A percentile compares a stretch with the other conserved stretches of the same genome.
Conservation (phyloP, 495 filamentous ascomycete species). For the Aspergillus sclerotioniger region DNA sequence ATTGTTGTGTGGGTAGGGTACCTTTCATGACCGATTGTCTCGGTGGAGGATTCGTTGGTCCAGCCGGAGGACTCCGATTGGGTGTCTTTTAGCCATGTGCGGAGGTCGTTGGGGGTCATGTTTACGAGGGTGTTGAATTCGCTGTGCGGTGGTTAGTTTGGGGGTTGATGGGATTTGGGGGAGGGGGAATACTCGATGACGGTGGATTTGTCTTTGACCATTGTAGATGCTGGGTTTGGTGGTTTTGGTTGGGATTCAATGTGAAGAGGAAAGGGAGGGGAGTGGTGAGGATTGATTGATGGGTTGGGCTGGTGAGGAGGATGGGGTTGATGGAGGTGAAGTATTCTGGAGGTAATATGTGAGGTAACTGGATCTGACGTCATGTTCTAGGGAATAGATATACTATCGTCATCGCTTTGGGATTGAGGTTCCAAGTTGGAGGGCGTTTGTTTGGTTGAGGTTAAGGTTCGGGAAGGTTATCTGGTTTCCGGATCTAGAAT, state of each 20-base stretch:
- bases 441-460: not conserved
- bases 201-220: slow-evolving; percentile 58
- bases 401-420: not conserved
- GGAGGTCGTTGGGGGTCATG: slow-evolving; percentile 60
- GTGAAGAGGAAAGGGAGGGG: not conserved
- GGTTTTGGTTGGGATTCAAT: not conserved
- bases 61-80: slow-evolving; percentile 57
- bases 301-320: not conserved
- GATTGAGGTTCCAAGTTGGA: not conserved
- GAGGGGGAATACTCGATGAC: slow-evolving; percentile 45
- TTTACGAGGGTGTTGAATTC: slow-evolving; percentile 71
- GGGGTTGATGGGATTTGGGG: slow-evolving; percentile 15
- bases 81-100: slow-evolving; percentile 58
- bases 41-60: slow-evolving; percentile 56
- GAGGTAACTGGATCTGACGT: not conserved
- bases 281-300: not conserved
- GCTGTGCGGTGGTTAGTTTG: slow-evolving; percentile 27
- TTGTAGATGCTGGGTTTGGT: slow-evolving; percentile 33
- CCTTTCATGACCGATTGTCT: slow-evolving; percentile 67
- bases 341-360: too few relatives aligned
- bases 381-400: not conserved
- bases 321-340: not conserved
- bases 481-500: not conserved
- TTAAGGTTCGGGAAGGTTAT: not conserved
- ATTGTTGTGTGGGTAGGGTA: slow-evolving; percentile 16